Evolutionary conservation across 495 filamentous ascomycete species (phyloP).

Genomic region (Penicillium soppii): DNA sequence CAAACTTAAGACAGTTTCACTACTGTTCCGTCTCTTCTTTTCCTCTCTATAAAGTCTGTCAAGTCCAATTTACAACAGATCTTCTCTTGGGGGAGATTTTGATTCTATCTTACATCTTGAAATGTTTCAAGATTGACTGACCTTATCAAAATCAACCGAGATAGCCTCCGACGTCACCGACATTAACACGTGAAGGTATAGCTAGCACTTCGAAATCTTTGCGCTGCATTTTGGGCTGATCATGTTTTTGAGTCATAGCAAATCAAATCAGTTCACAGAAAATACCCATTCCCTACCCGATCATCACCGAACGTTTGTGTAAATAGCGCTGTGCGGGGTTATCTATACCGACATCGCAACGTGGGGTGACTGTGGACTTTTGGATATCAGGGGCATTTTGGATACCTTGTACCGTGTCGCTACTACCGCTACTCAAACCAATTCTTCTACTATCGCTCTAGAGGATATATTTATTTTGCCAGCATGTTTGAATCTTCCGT

Average conservation of each 20-base stretch:
- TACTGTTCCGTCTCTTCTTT: background rate
- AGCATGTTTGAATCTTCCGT: slow-evolving; percentile 44
- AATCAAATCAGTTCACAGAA: background rate
- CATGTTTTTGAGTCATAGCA: background rate
- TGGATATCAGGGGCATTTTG: background rate
- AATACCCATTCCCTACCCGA: background rate
- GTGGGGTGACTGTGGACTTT: slow-evolving; percentile 4
- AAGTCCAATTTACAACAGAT: background rate
- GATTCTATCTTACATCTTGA: background rate
- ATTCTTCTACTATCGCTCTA: background rate
- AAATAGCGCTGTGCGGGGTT: slow-evolving; percentile 22
- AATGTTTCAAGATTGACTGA: background rate
- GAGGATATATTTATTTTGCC: background rate
- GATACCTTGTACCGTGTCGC: background rate
- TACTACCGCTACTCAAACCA: background rate
- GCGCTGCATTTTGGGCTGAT: background rate
- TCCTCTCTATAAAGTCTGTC: background rate
- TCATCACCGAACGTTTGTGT: background rate
- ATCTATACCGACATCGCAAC: slow-evolving; percentile 5
- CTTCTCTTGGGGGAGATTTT: background rate
- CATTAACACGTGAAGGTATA: slow-evolving; percentile 13
- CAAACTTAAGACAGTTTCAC: slow-evolving; percentile 4
- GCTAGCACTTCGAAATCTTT: background rate
- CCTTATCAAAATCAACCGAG: slow-evolving; percentile 9
- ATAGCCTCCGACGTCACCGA: slow-evolving; percentile 26